Base-by-base conservation (phyloP, 2,329 filamentous ascomycete species). In the Leptographium lundbergii region DNA sequence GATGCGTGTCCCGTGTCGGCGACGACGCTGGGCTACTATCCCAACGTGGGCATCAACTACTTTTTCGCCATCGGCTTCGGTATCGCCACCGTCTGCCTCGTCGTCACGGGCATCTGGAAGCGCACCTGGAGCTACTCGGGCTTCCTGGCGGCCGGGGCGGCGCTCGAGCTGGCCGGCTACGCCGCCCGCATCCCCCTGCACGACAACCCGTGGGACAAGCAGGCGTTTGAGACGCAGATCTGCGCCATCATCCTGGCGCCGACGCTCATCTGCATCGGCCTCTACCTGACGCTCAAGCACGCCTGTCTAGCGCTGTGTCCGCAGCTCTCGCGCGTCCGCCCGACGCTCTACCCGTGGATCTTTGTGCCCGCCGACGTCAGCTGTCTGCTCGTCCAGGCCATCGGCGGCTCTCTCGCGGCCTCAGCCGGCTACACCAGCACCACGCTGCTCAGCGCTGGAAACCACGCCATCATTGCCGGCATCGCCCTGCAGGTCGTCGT, bases 231-330 rank as follows among this genome's bases (percentile, higher is more conserved):
- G 68, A 76, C 79, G 53, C 80, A 84, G 62, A 82, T 85, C 68
- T 77, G 76, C 70, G 73, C 75, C 69, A 80, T 83, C 70, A 79
- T 82, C 69, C 74, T 82, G 56, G 78, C 73, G n/a, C 80, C 80
- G 3, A 81, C 82, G 34, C 75, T 86, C 60, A 73, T 85, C 69
- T 82, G 81, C 69, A 80, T 82, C 63, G 77, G 75, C 66, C 79
- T 86, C 69, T 86, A 86, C 72, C 77, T 86, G 29, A 84, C 80
- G 4, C 77, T 86, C 61, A 82, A 84, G 68, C 81, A 84, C 72
- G 69, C 81, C 63, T 74, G 77, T 60, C 70, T 80, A 39, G 69
- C 74, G 54, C 72, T 81, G 61, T 74, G 72, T 68, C 75, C 79
- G 10, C 51, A 64, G 45, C 71, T 80, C 57, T 81, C 79, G n/a